Conservation (phyloP, 495 filamentous ascomycete genomes). For the Penicillium parvum region DNA sequence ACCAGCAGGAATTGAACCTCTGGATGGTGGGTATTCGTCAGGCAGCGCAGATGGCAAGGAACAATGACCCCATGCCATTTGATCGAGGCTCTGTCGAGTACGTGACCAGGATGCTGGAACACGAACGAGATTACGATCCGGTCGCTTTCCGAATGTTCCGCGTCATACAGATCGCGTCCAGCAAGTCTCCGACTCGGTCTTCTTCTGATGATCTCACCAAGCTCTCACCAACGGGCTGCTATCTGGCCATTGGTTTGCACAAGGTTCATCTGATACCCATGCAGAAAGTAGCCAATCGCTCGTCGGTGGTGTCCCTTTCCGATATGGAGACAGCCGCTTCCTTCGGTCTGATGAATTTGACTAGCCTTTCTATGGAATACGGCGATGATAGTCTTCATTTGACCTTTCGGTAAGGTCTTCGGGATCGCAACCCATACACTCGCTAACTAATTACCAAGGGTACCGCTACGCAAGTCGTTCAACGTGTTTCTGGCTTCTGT, state of each 20-base stretch:
- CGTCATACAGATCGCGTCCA: slow-evolving; percentile 69
- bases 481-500: slow-evolving; percentile 75
- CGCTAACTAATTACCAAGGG: slow-evolving; percentile 32
- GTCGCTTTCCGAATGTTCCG: slow-evolving; percentile 74
- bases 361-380: slow-evolving; percentile 59
- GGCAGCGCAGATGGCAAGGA: slow-evolving; percentile 51
- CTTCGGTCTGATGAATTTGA: slow-evolving; percentile 73
- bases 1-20: slow-evolving; percentile 67
- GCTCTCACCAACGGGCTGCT: slow-evolving; percentile 66
- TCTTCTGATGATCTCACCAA: slow-evolving; percentile 78
- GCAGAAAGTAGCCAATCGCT: slow-evolving; percentile 54
- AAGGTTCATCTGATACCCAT: slow-evolving; percentile 77
- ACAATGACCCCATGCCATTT: slow-evolving; percentile 52
- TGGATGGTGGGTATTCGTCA: slow-evolving; percentile 68
- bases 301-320: slow-evolving; percentile 50
- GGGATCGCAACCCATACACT: not conserved
- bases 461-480: slow-evolving; percentile 59
- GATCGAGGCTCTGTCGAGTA: slow-evolving; percentile 58
- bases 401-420: slow-evolving; percentile 62
- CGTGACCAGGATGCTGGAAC: slow-evolving; percentile 62
- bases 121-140: slow-evolving; percentile 65
- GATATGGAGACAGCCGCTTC: slow-evolving; percentile 48
- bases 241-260: slow-evolving; percentile 80
- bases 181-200: slow-evolving; percentile 53
- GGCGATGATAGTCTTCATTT: slow-evolving; percentile 83